Conservation (phyloP, 2,329 filamentous ascomycete species). For the Hypoxylon sp. region DNA sequence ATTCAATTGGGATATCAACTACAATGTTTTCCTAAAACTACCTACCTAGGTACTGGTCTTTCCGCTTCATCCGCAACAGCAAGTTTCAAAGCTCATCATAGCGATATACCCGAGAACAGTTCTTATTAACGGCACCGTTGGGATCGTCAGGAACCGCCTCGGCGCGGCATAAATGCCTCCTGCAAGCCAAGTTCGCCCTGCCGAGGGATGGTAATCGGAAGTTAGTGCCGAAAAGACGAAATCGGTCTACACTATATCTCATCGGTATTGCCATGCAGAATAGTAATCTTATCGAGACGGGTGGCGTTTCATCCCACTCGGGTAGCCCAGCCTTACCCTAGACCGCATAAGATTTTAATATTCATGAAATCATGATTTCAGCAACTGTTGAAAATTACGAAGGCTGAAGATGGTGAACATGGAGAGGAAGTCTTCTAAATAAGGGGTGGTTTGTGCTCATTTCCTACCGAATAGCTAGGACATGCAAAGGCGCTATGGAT, state of each 20-base stretch:
- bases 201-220: constrained; percentile 13
- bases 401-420: constrained; percentile 17
- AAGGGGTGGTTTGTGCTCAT: constrained; percentile 19
- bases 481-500: background rate
- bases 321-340: constrained; percentile 27
- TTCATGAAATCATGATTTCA: constrained; percentile 13
- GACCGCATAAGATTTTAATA: constrained; percentile 21
- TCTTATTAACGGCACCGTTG: constrained; percentile 2
- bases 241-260: constrained; percentile 13
- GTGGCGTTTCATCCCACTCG: constrained; percentile 42
- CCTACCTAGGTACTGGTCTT: background rate
- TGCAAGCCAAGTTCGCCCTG: background rate
- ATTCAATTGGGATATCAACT: background rate
- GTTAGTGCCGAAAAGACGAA: constrained; percentile 20
- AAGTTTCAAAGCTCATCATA: constrained; percentile 6
- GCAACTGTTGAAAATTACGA: constrained; percentile 12
- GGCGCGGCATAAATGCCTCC: background rate
- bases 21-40: background rate
- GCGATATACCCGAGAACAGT: constrained; percentile 1
- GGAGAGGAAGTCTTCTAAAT: constrained; percentile 1
- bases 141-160: constrained; percentile 5
- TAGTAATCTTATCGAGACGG: constrained; percentile 44
- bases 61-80: constrained; percentile 12
- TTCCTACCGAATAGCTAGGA: background rate
- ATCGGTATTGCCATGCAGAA: constrained; percentile 26